A percentile compares a stretch with the other conserved stretches of the same genome.
Conservation (phyloP, 1,284 basidiomycete genomes). For the Puccinia hordei region DNA sequence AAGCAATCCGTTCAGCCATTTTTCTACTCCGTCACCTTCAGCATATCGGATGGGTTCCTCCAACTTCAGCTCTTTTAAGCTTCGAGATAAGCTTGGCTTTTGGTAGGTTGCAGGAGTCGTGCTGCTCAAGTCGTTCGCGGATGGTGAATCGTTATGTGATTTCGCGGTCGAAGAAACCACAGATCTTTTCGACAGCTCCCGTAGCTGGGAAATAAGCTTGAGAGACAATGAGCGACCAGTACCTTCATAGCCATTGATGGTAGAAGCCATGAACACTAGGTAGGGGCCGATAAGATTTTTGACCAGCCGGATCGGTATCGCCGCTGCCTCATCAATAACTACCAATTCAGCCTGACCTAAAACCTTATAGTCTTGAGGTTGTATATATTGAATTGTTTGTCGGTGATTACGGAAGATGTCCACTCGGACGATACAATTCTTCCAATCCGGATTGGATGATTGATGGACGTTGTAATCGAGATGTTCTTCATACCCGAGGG, state of each 20-base stretch:
- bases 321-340: slow-evolving; percentile 97
- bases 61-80: slow-evolving; percentile 89
- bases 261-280: slow-evolving; percentile 96
- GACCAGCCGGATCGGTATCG: slow-evolving; percentile 92
- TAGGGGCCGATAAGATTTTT: slow-evolving; percentile 94
- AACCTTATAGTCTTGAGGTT: slow-evolving; percentile 95
- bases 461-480: slow-evolving; percentile 95
- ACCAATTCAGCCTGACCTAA: slow-evolving; percentile 96
- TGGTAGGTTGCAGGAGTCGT: slow-evolving; percentile 54
- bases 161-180: slow-evolving; percentile 50
- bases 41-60: slow-evolving; percentile 93
- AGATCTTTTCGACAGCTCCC: slow-evolving; percentile 74
- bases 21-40: slow-evolving; percentile 83
- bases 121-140: slow-evolving; percentile 56
- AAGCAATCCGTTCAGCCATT: slow-evolving; percentile 87
- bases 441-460: slow-evolving; percentile 84
- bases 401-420: slow-evolving; percentile 91
- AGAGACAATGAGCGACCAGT: slow-evolving; percentile 95
- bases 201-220: slow-evolving; percentile 95
- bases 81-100: slow-evolving; percentile 61
- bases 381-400: slow-evolving; percentile 95
- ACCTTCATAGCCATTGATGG: slow-evolving; percentile 99
- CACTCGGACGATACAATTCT: slow-evolving; percentile 92
- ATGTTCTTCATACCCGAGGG: slow-evolving; percentile 93
- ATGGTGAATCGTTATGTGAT: slow-evolving; percentile 61